Evolutionary conservation across 352 stramenopile species (phyloP).

Genomic region (Phytopythium delawarense): DNA sequence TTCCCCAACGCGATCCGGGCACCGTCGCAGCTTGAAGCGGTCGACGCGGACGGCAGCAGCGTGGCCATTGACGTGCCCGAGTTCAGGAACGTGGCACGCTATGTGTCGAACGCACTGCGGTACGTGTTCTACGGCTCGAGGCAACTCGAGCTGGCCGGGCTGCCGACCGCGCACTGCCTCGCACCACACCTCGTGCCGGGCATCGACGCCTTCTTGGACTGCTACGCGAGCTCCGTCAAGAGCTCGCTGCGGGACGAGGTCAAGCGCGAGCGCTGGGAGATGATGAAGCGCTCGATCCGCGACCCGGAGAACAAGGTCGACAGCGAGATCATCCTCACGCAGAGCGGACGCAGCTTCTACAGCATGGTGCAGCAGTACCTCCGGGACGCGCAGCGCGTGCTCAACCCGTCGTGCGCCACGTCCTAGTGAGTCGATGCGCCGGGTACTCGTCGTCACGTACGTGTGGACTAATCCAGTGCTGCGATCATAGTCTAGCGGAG

Average conservation of each 20-base stretch:
- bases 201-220: constrained; percentile 52
- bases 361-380: constrained; percentile 81
- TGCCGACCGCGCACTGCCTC: constrained; percentile 72
- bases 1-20: constrained; percentile 42
- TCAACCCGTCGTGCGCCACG: constrained; percentile 78
- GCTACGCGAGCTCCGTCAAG: constrained; percentile 67
- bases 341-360: constrained; percentile 76
- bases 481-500: constrained; percentile 37
- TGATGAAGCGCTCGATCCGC: constrained; percentile 62
- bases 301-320: constrained; percentile 66
- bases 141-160: constrained; percentile 69
- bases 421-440: constrained; percentile 40
- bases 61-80: constrained; percentile 65
- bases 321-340: constrained; percentile 72
- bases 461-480: not conserved
- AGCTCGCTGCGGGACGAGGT: constrained; percentile 68
- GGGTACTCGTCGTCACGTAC: not conserved
- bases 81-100: constrained; percentile 76
- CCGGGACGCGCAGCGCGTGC: constrained; percentile 65
- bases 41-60: constrained; percentile 12
- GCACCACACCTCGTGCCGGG: constrained; percentile 59
- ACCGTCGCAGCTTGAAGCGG: constrained; percentile 4
- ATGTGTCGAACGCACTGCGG: constrained; percentile 63
- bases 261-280: constrained; percentile 82
- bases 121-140: constrained; percentile 81